phyloP scores from a whole-genome alignment of 352 stramenopile genomes.

The Pythium aquatile region DNA sequence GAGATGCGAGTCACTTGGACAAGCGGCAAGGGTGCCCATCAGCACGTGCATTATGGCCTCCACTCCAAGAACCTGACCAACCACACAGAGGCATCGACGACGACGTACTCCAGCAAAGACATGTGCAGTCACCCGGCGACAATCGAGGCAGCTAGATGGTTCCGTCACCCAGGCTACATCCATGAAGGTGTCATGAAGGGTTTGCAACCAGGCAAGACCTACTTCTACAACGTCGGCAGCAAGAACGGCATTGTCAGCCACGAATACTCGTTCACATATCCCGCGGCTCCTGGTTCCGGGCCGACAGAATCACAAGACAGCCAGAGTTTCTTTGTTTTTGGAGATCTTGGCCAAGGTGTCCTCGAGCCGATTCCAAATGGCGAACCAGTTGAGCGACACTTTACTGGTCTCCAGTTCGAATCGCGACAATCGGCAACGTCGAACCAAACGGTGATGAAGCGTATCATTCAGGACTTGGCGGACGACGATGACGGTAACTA shows the following conservation, averaged over 20 bases:
- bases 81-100: slow-evolving; percentile 13
- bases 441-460: slow-evolving; percentile 38
- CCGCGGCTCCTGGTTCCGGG: slow-evolving; percentile 6
- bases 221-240: slow-evolving; percentile 42
- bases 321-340: slow-evolving; percentile 36
- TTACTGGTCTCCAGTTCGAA: slow-evolving; percentile 9
- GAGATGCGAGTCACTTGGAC: slow-evolving; percentile 48
- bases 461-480: slow-evolving; percentile 33
- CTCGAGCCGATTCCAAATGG: slow-evolving; percentile 8
- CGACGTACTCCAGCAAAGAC: slow-evolving; percentile 27
- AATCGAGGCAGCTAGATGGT: slow-evolving; percentile 22
- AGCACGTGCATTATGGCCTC: slow-evolving; percentile 27
- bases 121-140: slow-evolving; percentile 32
- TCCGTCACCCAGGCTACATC: slow-evolving; percentile 36
- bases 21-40: slow-evolving; percentile 19
- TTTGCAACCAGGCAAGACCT: slow-evolving; percentile 24
- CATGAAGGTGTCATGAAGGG: slow-evolving; percentile 33
- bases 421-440: slow-evolving; percentile 20
- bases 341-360: slow-evolving; percentile 29
- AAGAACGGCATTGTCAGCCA: slow-evolving; percentile 30
- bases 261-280: slow-evolving; percentile 30
- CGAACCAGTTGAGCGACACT: slow-evolving; percentile 24
- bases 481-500: slow-evolving; percentile 30
- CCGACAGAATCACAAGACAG: neutral
- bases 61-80: slow-evolving; percentile 10